Conservation (phyloP, 805 yeast species). For the Saturnispora hagleri region DNA sequence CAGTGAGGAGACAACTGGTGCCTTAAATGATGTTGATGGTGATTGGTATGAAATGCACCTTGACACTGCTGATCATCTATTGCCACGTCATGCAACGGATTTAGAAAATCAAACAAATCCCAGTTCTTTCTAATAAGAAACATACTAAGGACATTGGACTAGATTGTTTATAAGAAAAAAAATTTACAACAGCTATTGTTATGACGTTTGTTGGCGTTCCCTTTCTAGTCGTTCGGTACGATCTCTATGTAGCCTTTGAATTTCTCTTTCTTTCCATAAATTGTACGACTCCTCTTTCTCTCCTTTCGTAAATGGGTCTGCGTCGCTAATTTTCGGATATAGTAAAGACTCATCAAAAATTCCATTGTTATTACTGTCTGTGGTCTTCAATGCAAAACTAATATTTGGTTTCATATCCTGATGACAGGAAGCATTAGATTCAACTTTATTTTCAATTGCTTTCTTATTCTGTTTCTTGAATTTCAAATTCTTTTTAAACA, state of each 20-base stretch:
- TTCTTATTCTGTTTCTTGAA: background rate
- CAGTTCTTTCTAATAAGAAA: background rate
- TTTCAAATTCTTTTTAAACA: background rate
- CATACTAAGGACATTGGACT: background rate
- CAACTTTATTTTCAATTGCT: background rate
- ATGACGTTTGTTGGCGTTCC: conserved; percentile 22
- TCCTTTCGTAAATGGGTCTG: conserved; percentile 31
- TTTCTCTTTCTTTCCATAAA: conserved; percentile 29
- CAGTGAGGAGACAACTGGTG: background rate
- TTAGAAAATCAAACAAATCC: conserved; percentile 5
- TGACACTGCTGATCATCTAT: background rate
- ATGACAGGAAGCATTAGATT: no score
- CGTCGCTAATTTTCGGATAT: conserved; percentile 38
- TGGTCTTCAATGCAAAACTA: background rate
- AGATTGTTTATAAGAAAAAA: background rate
- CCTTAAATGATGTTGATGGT: conserved; percentile 3
- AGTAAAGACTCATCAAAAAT: conserved; percentile 1
- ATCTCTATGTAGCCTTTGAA: conserved; percentile 25
- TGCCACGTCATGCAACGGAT: conserved; percentile 5
- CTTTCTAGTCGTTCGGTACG: conserved; percentile 16
- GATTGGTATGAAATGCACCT: conserved; percentile 9
- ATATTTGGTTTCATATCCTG: background rate
- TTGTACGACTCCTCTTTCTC: conserved; percentile 34
- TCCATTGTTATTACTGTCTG: background rate
- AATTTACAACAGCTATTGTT: background rate